Percentiles rank a stretch among this genome's conserved stretches.
Evolutionary conservation across 306 rosid species (phyloP).

Genomic region (Alnus rubra): DNA sequence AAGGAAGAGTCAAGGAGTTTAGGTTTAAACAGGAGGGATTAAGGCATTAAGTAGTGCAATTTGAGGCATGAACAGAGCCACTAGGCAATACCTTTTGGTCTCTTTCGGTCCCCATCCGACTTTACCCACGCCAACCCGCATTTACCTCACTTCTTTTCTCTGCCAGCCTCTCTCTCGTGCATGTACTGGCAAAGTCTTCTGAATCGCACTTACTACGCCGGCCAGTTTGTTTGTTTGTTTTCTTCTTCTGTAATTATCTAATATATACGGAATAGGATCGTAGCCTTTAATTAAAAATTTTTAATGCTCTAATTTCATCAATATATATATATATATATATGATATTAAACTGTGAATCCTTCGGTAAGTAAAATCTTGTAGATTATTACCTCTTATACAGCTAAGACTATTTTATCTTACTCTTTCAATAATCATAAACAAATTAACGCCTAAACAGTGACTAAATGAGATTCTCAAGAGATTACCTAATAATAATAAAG

Average conservation of each 20-base stretch:
- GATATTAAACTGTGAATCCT: too few relatives aligned
- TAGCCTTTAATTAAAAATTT: too few relatives aligned
- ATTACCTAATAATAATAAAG: too few relatives aligned
- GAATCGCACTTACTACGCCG: slow-evolving; percentile 24
- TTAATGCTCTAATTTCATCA: too few relatives aligned
- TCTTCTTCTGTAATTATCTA: not conserved
- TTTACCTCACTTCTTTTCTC: not conserved
- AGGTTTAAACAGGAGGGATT: not conserved
- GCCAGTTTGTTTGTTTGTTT: slow-evolving; percentile 2
- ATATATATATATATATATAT: too few relatives aligned
- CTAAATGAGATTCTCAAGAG: too few relatives aligned
- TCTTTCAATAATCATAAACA: too few relatives aligned
- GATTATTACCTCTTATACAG: too few relatives aligned
- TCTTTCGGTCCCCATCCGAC: slow-evolving; percentile 36
- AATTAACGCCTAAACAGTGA: too few relatives aligned
- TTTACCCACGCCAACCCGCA: slow-evolving; percentile 16
- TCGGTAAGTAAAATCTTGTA: too few relatives aligned
- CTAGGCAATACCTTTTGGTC: slow-evolving; percentile 1
- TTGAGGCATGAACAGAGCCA: not conserved
- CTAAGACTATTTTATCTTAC: too few relatives aligned
- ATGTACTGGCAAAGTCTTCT: not conserved
- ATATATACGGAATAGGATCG: too few relatives aligned
- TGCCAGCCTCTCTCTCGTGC: not conserved
- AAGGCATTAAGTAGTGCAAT: not conserved
- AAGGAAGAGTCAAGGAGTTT: slow-evolving; percentile 2